Base-by-base conservation (phyloP, 2,329 filamentous ascomycete species). In the Trichophyton simii region DNA sequence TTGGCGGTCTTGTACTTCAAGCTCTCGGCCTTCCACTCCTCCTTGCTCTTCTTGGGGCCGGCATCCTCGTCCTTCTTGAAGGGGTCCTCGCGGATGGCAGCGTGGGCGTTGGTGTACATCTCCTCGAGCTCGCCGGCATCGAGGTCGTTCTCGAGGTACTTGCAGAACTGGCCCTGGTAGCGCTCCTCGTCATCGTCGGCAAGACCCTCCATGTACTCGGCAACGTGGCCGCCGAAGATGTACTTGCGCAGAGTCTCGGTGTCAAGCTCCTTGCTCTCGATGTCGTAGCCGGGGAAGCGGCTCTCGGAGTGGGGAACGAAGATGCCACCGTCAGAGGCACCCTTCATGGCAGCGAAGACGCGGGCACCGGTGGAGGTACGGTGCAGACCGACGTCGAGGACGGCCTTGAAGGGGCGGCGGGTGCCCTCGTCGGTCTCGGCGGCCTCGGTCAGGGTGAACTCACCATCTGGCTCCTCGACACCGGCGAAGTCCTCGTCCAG, bases 201-300 rank as follows among this genome's bases (percentile, higher is more conserved):
- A 68, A 99, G 89, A 63, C 88, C 94, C 87, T 99, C 94, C 94
- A 99, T 99, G 87, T 99, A 99, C 86, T 99, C 94, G 71, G 92
- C 91, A 68, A 99, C 89, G 86, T 99, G 94, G 66, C 94, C 92
- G 75, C 84, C 94, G 79, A 89, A 92, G 84, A 99, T 99, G 88
- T 99, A 99, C 84, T 91, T 95, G 85, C 92, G 91, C 76, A 99
- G 89, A 70, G 85, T 88, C 79, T 99, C 94, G 73, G 91, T 85
- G 73, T 99, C 94, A 73, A 99, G 89, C 85, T 97, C 92, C 88
- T 99, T 91, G 78, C 82, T 80, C 83, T 99, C 94, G 36, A 96
- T 89, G 78, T 99, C 94, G 87, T 82, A 99, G 73, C 94, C 94
- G 73, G 94, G 94, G 90, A 99, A 99, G 73, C 94, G 92, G 86